Percentiles rank a stretch among this genome's conserved stretches.
These are phyloP conservation scores for Tulasnella sp. DNA, from an alignment of 768 basidiomycete species.

Conservation along the genomic window DNA sequence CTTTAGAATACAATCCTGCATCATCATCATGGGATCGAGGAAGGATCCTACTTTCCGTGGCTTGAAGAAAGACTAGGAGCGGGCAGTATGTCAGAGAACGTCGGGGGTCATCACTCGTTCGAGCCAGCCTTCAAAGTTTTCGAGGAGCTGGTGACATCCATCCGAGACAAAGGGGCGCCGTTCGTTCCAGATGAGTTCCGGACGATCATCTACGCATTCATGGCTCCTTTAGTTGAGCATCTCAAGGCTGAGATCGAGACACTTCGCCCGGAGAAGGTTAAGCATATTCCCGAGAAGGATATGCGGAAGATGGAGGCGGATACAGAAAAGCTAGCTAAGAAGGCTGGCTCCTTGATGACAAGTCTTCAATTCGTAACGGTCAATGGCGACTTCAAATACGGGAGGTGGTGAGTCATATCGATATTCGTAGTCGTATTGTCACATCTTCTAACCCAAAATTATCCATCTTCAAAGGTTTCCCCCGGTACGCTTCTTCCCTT, in stretches of 20 bases:
- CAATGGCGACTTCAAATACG: conserved; percentile 6
- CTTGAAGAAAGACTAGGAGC: conserved; percentile 7
- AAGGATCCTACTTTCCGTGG: conserved; percentile 7
- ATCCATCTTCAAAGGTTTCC: too few species aligned
- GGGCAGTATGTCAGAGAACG: conserved; percentile 3
- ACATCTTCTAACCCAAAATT: not conserved
- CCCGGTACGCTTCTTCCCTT: not conserved
- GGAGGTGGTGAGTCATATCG: not conserved
- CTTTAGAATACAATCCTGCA: not conserved
- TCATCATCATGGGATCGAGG: conserved; percentile 5
- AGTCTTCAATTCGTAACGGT: not conserved
- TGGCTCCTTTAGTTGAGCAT: not conserved
- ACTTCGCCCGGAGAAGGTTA: not conserved
- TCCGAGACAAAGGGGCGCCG: not conserved
- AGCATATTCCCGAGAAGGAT: conserved; percentile 2
- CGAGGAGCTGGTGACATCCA: not conserved
- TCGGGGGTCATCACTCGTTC: conserved; percentile 6
- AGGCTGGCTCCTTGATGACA: not conserved
- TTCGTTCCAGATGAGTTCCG: not conserved
- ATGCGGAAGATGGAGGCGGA: not conserved
- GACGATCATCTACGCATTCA: not conserved
- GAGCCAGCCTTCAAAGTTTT: not conserved
- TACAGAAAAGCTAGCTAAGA: not conserved
- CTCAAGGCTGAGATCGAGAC: conserved; percentile 10
- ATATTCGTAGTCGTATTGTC: not conserved